Base-by-base conservation (phyloP, 2,329 filamentous ascomycete genomes). In the Lasiodiplodia theobromae region DNA sequence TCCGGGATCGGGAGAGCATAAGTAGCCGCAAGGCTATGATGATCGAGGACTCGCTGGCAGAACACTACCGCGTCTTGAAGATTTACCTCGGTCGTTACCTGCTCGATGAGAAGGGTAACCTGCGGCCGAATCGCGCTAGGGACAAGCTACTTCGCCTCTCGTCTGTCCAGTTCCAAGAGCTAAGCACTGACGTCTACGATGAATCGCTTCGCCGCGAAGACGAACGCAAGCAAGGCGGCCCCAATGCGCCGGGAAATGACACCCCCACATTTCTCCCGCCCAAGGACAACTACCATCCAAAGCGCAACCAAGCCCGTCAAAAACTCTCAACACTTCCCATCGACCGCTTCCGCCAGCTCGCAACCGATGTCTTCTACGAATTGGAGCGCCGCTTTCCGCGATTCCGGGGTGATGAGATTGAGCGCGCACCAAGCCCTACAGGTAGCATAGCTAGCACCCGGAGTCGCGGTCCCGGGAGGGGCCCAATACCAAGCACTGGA, bases 121-220 rank as follows among this genome's bases (percentile, higher is more conserved):
- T 89, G 62, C 91, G 90, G 64, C 90, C 93, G 34, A 97, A 96
- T 81, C 91, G 94, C 81, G 96, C 96, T 68, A 91, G 94, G 76
- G 96, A 98, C 81, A 99, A 99, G 85, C 86, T 98, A 68, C 86
- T 97, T 70, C 89, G 95, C 69, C 86, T 99, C 64, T 97, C 94
- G 0, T 86, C 91, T 1, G 93, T 97, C 34, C 96, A 99, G 80
- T 98, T 99, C 80, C 93, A 97, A 80, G 96, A 99, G 82, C 87
- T 99, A 71, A 97, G 94, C 81, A 98, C 95, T 69, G 96, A 99
- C 82, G 95, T 99, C 51, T 98, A 92, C 81, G 96, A 99, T 80
- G 96, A 99, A 82, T 85, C 98, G 72, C 86, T 96, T 73, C 91
- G 96, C 69, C 89, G 96, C 71, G 94, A 98, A 80, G 88, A 92